Percentiles rank a stretch among this genome's conserved stretches.
These are phyloP conservation scores for Penicillium lagena DNA, from an alignment of 495 filamentous ascomycete genomes.

Conservation along the genomic window DNA sequence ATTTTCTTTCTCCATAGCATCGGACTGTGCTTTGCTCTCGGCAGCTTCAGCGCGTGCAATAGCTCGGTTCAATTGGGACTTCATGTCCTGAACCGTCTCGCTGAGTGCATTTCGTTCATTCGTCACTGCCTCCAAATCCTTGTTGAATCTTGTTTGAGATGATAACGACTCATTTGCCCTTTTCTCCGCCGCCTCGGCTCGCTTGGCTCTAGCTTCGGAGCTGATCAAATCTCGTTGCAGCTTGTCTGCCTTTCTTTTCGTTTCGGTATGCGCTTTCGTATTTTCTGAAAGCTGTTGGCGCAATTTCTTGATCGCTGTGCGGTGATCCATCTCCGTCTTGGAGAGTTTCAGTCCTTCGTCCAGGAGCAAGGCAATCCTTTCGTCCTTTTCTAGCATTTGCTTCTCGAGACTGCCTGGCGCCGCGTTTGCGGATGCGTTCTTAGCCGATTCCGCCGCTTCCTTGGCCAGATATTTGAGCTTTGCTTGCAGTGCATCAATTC, in stretches of 20 bases:
- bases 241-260: conserved; percentile 55
- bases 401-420: conserved; percentile 61
- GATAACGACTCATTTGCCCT: conserved; percentile 57
- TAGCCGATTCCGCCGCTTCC: conserved; percentile 66
- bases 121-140: conserved; percentile 62
- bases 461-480: conserved; percentile 84
- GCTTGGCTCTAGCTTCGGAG: conserved; percentile 52
- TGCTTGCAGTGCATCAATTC: conserved; percentile 85
- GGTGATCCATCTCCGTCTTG: conserved; percentile 75
- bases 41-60: conserved; percentile 59
- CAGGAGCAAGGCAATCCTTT: conserved; percentile 81
- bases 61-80: conserved; percentile 62
- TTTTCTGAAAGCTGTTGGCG: conserved; percentile 59
- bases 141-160: conserved; percentile 57
- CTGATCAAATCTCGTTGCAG: conserved; percentile 55
- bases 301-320: conserved; percentile 78
- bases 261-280: conserved; percentile 37
- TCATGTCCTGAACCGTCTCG: conserved; percentile 61
- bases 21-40: conserved; percentile 59
- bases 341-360: conserved; percentile 89
- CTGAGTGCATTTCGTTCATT: conserved; percentile 62
- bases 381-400: conserved; percentile 81
- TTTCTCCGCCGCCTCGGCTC: conserved; percentile 63
- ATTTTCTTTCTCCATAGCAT: conserved; percentile 65
- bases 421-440: conserved; percentile 53